Conservation (phyloP, 768 basidiomycete genomes). For the Glaciozyma martinii region DNA sequence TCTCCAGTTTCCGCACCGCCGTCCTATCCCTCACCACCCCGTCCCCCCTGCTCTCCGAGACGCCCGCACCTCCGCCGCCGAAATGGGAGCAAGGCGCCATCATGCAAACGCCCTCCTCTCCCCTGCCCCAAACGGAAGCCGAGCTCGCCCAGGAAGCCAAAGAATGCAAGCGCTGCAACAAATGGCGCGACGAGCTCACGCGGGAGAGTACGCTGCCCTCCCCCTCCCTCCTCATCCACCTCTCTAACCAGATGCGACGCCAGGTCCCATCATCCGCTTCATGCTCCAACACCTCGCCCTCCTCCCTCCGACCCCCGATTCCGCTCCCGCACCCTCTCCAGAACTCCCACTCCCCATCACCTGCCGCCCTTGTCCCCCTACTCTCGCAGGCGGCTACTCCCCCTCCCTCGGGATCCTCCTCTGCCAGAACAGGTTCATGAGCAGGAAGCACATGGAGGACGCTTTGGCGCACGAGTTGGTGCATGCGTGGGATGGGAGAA, state of each 20-base stretch:
- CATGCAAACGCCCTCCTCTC: conserved; percentile 4
- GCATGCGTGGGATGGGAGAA: conserved; percentile 91
- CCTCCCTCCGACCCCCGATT: conserved; percentile 38
- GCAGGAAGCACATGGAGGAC: conserved; percentile 80
- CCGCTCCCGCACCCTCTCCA: conserved; percentile 45
- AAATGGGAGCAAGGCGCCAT: conserved; percentile 18
- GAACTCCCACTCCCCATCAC: conserved; percentile 64
- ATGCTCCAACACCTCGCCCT: conserved; percentile 83
- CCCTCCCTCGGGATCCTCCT: conserved; percentile 70
- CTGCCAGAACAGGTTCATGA: conserved; percentile 74
- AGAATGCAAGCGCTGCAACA: conserved; percentile 48
- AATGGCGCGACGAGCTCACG: conserved; percentile 60
- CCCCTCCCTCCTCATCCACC: not conserved
- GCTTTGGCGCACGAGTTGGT: conserved; percentile 88
- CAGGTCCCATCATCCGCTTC: conserved; percentile 79
- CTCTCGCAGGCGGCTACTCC: conserved; percentile 68
- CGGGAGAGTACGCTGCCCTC: conserved; percentile 52
- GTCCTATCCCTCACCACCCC: conserved; percentile 11
- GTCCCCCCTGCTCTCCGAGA: conserved; percentile 7
- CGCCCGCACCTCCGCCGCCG: not conserved
- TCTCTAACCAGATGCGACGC: not conserved
- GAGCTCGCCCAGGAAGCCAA: conserved; percentile 13
- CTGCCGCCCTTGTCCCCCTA: conserved; percentile 72
- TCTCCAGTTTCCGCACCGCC: conserved; percentile 14
- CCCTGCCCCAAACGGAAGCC: not conserved